Evolutionary conservation across 768 basidiomycete species (phyloP).

Genomic region (Scleroderma bovista): DNA sequence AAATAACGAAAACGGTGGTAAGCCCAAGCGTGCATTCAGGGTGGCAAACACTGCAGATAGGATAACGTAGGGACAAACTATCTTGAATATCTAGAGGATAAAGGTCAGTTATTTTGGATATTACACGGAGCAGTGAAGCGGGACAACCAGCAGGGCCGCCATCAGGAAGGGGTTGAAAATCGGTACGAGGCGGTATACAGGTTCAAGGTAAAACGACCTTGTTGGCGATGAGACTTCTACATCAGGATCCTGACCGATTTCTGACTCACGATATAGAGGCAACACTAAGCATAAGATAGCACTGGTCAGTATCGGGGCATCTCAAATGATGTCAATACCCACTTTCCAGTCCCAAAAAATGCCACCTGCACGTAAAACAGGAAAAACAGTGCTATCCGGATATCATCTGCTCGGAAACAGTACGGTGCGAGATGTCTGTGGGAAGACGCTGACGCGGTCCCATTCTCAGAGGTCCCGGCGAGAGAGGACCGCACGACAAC

Average conservation of each 20-base stretch:
- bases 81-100: constrained; percentile 71
- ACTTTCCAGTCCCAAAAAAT: constrained; percentile 85
- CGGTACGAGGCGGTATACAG: constrained; percentile 82
- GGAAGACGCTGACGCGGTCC: constrained; percentile 4
- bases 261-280: constrained; percentile 73
- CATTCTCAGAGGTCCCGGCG: neutral
- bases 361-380: constrained; percentile 83
- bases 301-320: neutral
- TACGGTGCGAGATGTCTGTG: constrained; percentile 20
- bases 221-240: neutral
- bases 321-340: constrained; percentile 23
- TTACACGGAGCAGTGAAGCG: neutral
- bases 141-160: constrained; percentile 60
- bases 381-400: constrained; percentile 76
- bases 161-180: constrained; percentile 84
- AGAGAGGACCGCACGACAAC: constrained; percentile 17
- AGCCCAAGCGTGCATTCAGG: constrained; percentile 57
- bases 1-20: constrained; percentile 79
- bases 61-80: constrained; percentile 74
- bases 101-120: constrained; percentile 3
- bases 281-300: constrained; percentile 39
- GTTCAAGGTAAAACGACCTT: constrained; percentile 81
- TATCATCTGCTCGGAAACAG: constrained; percentile 52
- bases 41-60: constrained; percentile 64
- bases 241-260: neutral